These are phyloP conservation scores for Penicillium vulpinum DNA, from an alignment of 2,329 filamentous ascomycete species.

Conservation along the genomic window DNA sequence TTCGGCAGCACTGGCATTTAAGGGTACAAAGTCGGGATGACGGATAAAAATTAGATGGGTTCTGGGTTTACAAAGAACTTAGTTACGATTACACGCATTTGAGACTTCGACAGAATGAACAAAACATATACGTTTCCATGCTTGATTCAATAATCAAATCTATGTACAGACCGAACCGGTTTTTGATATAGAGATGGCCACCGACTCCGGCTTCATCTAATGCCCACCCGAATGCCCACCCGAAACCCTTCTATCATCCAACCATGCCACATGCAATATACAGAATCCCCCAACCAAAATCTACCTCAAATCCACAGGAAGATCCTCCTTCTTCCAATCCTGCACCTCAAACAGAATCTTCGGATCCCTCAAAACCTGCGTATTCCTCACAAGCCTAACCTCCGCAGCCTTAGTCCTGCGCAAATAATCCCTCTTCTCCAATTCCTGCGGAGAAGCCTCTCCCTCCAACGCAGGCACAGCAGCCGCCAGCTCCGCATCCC, in stretches of 20 bases:
- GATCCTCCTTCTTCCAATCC: conserved; percentile 36
- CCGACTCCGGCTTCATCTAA: neutral
- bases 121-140: neutral
- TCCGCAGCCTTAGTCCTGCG: conserved; percentile 82
- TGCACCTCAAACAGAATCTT: conserved; percentile 62
- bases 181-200: neutral
- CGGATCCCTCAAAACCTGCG: conserved; percentile 67
- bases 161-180: conserved; percentile 11
- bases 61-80: neutral
- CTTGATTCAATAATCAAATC: conserved; percentile 10
- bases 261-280: neutral
- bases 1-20: conserved; percentile 79
- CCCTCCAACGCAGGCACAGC: conserved; percentile 24
- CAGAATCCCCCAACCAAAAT: neutral
- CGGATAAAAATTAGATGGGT: neutral
- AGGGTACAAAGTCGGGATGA: neutral
- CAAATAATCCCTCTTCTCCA: conserved; percentile 62
- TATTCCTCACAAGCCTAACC: conserved; percentile 76
- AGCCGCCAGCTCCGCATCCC: conserved; percentile 62
- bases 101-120: conserved; percentile 1
- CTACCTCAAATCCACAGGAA: conserved; percentile 25
- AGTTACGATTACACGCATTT: conserved; percentile 1
- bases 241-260: neutral
- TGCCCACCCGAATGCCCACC: too few relatives aligned
- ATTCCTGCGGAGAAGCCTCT: conserved; percentile 45